phyloP scores from a whole-genome alignment of 2,329 filamentous ascomycete genomes.

The Fusarium sp. region DNA sequence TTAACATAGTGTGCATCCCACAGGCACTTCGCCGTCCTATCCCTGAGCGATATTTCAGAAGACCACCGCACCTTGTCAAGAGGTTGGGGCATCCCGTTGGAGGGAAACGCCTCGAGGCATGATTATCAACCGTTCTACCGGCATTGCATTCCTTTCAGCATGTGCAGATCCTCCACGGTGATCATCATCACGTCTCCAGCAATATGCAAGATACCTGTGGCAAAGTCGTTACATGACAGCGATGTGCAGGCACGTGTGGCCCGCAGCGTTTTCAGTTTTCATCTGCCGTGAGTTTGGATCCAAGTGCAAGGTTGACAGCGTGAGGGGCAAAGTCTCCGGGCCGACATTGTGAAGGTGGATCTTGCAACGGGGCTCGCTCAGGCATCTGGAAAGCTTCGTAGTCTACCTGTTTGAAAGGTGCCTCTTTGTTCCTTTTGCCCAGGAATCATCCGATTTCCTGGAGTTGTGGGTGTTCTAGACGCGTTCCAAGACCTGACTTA shows the following conservation, averaged over 20 bases:
- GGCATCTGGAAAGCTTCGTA: background rate
- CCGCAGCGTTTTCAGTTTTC: background rate
- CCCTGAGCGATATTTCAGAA: background rate
- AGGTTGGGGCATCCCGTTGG: background rate
- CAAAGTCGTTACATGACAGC: background rate
- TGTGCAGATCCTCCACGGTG: background rate
- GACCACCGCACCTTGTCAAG: background rate
- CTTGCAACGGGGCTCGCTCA: no score
- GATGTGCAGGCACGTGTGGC: slow-evolving; percentile 5
- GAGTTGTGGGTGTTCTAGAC: slow-evolving; percentile 7
- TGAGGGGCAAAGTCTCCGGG: no score
- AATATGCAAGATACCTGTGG: background rate
- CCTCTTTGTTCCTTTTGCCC: background rate
- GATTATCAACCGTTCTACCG: slow-evolving; percentile 2
- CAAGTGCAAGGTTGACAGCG: background rate
- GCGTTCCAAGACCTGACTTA: slow-evolving; percentile 3
- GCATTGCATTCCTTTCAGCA: slow-evolving; percentile 10
- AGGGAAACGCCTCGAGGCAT: slow-evolving; percentile 9
- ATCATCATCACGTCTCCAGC: background rate
- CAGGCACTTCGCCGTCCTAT: background rate
- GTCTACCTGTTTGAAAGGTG: background rate
- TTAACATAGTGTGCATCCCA: background rate
- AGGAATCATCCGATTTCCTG: background rate
- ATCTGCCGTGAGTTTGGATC: background rate
- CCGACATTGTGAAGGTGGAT: no score